Evolutionary conservation across 495 filamentous ascomycete species (phyloP).

Genomic region (Talaromyces liani): DNA sequence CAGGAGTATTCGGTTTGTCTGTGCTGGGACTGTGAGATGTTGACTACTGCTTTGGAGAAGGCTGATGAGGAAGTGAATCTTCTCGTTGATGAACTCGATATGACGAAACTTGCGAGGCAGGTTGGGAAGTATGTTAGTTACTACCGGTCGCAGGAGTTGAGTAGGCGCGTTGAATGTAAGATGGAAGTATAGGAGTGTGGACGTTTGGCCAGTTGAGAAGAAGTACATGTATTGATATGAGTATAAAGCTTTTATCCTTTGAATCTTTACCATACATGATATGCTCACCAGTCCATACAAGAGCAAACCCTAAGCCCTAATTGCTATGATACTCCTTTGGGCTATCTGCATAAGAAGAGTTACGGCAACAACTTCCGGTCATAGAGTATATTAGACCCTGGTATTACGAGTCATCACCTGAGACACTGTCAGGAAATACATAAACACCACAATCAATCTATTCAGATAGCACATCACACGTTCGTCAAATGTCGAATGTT

Average conservation of each 20-base stretch:
- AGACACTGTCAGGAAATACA: neutral
- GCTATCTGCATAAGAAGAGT: neutral
- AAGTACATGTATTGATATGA: neutral
- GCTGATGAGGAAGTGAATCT: neutral
- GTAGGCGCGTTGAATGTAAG: neutral
- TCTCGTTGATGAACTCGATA: neutral
- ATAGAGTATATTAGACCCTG: neutral
- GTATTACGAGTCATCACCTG: neutral
- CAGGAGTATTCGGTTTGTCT: conserved; percentile 5
- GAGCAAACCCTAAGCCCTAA: neutral
- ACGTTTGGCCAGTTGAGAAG: too few relatives aligned
- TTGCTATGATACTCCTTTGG: neutral
- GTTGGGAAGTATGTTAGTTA: neutral
- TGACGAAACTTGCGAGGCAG: neutral
- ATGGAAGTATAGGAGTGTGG: neutral
- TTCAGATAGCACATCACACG: neutral
- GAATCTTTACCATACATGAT: neutral
- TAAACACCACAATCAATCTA: neutral
- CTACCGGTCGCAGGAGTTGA: neutral
- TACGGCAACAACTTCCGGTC: neutral
- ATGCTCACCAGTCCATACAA: neutral
- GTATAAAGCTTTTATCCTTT: neutral
- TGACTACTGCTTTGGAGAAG: neutral
- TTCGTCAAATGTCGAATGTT: neutral
- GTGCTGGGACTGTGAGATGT: conserved; percentile 10